Evolutionary conservation across 805 yeast genomes (phyloP), one percentile per base, ranked within the genome.

Genomic region (Nakazawaea ishiwadae): DNA sequence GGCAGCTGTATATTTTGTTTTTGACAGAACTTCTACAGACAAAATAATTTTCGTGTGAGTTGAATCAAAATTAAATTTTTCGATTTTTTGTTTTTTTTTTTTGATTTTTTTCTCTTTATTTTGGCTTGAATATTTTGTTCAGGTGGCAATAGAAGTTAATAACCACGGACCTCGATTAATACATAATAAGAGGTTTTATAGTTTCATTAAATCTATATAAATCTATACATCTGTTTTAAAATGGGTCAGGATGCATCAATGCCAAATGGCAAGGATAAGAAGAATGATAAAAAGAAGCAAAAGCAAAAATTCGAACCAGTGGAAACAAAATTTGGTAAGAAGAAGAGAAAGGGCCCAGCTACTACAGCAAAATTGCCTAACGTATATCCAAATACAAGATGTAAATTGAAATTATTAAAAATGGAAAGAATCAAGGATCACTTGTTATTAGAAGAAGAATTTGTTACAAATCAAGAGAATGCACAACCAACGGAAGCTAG

Each of bases 241-340:
- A 46, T 51, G 56, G 39, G 60, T 53, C 52, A 52, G 46, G 49
- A 58, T 50, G 47, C 51, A 9, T 48, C 51, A 16, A 37, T 42
- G 44, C 48, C 49, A 35, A 44, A 37, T 29, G 44, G 44, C 26
- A 46, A 29, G 31, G 44, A 39, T n/a, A 60, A 55, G 55, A 56
- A 58, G 34, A 56, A 51, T 39, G 66, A 62, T 40, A 59, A 60
- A 60, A 81, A 81, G 67, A 79, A 81, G 51, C 86, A 85, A 55
- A 90, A 91, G 66, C 98, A 97, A 56, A 91, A 90, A 71, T 93
- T 91, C 64, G 99, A 93, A 65, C 98, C 99, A 27, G 97, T 91
- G 47, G 95, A 91, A 65, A 83, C 96, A 5, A 81, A 90, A 51
- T 84, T 88, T 55, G 96, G 96, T 44, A 84, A 87, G 63, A 90